phyloP scores from a whole-genome alignment of 2,329 filamentous ascomycete genomes.

The Karstenula rhodostoma region DNA sequence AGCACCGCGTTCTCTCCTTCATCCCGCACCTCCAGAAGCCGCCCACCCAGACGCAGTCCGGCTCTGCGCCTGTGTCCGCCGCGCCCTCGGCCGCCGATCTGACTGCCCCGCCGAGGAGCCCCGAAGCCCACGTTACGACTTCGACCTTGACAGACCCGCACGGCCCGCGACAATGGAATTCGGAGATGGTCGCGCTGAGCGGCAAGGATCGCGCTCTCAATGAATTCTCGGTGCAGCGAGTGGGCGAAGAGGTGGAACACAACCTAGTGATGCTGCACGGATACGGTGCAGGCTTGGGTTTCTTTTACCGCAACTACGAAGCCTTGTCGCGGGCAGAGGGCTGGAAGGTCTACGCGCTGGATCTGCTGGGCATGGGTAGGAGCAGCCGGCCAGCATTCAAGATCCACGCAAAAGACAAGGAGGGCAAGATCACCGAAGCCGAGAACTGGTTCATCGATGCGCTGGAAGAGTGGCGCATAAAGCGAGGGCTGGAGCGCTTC shows the following conservation, averaged over 20 bases:
- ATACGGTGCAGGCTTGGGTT: constrained; percentile 93
- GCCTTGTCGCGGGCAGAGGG: constrained; percentile 78
- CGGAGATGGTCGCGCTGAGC: constrained; percentile 81
- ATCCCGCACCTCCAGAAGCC: constrained; percentile 82
- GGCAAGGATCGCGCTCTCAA: constrained; percentile 90
- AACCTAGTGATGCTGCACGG: constrained; percentile 96
- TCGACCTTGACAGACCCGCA: constrained; percentile 72
- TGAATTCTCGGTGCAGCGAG: constrained; percentile 87
- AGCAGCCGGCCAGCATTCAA: constrained; percentile 84
- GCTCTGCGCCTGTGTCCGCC: constrained; percentile 58
- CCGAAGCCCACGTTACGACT: constrained; percentile 57
- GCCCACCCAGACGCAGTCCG: constrained; percentile 72
- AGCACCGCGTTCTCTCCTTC: constrained; percentile 85
- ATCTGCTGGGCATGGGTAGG: constrained; percentile 94
- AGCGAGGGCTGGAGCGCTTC: constrained; percentile 89
- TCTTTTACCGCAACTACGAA: constrained; percentile 99
- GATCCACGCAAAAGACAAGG: constrained; percentile 80
- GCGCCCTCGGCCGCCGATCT: constrained; percentile 52
- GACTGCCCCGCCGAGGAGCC: constrained; percentile 42
- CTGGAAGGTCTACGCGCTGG: constrained; percentile 92
- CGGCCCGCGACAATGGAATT: constrained; percentile 85
- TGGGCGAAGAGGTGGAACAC: constrained; percentile 80
- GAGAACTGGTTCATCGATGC: constrained; percentile 97
- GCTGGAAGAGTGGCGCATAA: constrained; percentile 92
- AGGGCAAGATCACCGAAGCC: constrained; percentile 84